Evolutionary conservation across 352 stramenopile species (phyloP).

Genomic region (Ophiocytium majus): DNA sequence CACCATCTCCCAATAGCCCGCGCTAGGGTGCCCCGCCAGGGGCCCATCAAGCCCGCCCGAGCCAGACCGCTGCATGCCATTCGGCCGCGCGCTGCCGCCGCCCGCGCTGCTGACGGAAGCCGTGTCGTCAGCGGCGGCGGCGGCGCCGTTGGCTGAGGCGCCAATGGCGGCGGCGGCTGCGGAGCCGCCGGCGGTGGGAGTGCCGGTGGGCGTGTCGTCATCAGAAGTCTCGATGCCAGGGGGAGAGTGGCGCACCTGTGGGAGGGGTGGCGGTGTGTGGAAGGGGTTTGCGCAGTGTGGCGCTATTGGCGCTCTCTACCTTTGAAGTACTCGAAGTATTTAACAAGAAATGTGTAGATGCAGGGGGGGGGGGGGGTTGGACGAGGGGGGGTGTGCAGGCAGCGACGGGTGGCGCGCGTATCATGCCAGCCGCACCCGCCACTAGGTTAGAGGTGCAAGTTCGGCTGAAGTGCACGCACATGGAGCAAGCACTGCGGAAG

Average conservation of each 20-base stretch:
- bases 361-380: too few species aligned
- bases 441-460: too few species aligned
- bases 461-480: too few species aligned
- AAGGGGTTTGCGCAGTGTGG: too few species aligned
- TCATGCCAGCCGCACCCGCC: too few species aligned
- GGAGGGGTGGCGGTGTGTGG: background rate
- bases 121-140: background rate
- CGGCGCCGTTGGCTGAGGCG: background rate
- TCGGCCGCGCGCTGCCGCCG: background rate
- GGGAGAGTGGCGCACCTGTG: background rate
- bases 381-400: too few species aligned
- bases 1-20: background rate
- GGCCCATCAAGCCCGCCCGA: too few species aligned
- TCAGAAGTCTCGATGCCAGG: background rate
- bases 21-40: background rate
- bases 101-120: background rate
- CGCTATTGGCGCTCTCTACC: too few species aligned
- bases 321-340: background rate
- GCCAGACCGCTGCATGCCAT: background rate
- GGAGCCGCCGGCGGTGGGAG: background rate
- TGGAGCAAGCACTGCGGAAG: too few species aligned
- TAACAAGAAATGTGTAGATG: background rate
- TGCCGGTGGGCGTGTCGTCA: background rate
- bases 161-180: background rate
- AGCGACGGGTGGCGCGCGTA: too few species aligned